Evolutionary conservation across 257 asterid genomes (phyloP).

Genomic region (Mitragyna speciosa): DNA sequence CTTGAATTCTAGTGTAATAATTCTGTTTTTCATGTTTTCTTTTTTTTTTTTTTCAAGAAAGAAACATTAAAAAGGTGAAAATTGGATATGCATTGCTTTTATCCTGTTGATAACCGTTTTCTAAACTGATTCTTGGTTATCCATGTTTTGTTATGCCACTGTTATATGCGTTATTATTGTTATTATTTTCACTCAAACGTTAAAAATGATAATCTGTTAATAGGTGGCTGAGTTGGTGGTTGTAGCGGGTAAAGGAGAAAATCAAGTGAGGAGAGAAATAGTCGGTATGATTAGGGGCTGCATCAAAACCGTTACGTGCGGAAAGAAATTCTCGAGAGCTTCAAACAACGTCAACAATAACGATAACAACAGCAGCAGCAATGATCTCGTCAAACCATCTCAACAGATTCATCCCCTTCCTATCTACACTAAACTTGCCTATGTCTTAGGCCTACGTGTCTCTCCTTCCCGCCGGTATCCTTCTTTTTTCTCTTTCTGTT

Average conservation of each 20-base stretch:
- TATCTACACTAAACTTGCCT: constrained; percentile 69
- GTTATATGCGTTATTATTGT: background rate
- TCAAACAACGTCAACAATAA: constrained; percentile 6
- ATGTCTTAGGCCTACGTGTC: constrained; percentile 92
- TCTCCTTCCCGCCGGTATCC: constrained; percentile 77
- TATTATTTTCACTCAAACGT: background rate
- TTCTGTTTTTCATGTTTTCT: no score
- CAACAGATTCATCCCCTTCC: constrained; percentile 33
- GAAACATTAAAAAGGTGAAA: no score
- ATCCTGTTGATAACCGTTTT: background rate
- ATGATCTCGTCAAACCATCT: constrained; percentile 11
- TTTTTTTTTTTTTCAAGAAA: no score
- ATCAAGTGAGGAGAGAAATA: constrained; percentile 49
- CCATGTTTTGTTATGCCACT: background rate
- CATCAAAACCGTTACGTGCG: constrained; percentile 82
- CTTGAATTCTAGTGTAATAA: no score
- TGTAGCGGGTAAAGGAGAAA: constrained; percentile 27
- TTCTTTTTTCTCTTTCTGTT: background rate
- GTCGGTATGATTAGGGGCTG: constrained; percentile 89
- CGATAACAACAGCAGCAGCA: no score
- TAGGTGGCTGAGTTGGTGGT: constrained; percentile 80
- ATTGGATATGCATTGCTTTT: no score
- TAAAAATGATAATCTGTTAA: background rate
- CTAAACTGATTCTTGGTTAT: background rate
- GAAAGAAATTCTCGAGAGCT: constrained; percentile 46